A percentile compares a stretch with the other conserved stretches of the same genome.
These are phyloP conservation scores for Penicillium sp. DNA, from an alignment of 2,329 filamentous ascomycete species.

Conservation along the genomic window DNA sequence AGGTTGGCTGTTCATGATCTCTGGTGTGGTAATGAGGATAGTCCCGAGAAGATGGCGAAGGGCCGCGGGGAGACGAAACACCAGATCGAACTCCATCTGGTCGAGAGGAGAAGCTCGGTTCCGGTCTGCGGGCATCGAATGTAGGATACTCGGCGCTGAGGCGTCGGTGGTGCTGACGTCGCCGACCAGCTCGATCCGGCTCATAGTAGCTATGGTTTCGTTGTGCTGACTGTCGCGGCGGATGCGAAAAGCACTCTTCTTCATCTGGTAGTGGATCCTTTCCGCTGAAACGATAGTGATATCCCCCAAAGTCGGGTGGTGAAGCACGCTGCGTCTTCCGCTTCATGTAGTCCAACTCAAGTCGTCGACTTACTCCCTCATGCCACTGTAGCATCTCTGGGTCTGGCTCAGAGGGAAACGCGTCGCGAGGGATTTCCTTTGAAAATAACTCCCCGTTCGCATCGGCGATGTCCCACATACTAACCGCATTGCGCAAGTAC, in stretches of 20 bases:
- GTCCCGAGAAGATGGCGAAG: constrained; percentile 28
- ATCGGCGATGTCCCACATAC: constrained; percentile 72
- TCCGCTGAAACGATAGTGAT: constrained; percentile 31
- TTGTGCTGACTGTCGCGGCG: constrained; percentile 14
- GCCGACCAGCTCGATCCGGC: constrained; percentile 19
- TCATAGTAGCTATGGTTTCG: constrained; percentile 19
- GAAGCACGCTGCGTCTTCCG: constrained; percentile 37
- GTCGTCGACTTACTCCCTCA: constrained; percentile 68
- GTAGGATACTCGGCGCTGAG: constrained; percentile 23
- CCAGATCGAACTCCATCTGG: constrained; percentile 19
- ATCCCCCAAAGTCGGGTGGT: constrained; percentile 30
- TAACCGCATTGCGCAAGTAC: constrained; percentile 78
- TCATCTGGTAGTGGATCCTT: constrained; percentile 31
- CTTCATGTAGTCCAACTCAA: constrained; percentile 62
- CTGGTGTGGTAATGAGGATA: constrained; percentile 14
- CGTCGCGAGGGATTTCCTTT: constrained; percentile 64
- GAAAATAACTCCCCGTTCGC: constrained; percentile 62
- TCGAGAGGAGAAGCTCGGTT: constrained; percentile 17
- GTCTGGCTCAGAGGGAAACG: constrained; percentile 73
- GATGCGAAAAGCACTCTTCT: constrained; percentile 20
- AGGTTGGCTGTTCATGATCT: constrained; percentile 22
- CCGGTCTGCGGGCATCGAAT: constrained; percentile 18
- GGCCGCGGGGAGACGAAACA: constrained; percentile 24
- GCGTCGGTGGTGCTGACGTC: constrained; percentile 24
- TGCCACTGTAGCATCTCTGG: constrained; percentile 85